Evolutionary conservation across 2,329 filamentous ascomycete genomes (phyloP).

Genomic region (Curvularia sp.): DNA sequence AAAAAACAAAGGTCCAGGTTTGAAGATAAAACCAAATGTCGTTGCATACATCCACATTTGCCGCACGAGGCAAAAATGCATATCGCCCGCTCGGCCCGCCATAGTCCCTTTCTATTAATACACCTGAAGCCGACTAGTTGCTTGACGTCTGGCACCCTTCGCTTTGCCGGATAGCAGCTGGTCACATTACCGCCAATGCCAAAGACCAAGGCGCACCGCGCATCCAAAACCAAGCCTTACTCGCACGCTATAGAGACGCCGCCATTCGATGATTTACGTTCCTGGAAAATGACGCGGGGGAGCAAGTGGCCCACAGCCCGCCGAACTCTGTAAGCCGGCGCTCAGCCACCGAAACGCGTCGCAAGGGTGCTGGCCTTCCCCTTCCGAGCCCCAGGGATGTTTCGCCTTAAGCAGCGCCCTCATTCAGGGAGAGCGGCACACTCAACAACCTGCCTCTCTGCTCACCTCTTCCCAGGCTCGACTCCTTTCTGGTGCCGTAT

Average conservation of each 20-base stretch:
- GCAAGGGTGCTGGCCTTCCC: slow-evolving; percentile 18
- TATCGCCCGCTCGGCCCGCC: background rate
- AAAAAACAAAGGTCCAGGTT: background rate
- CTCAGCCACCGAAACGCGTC: slow-evolving; percentile 20
- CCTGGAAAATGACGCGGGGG: slow-evolving; percentile 5
- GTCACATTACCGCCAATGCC: background rate
- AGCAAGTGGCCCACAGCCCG: background rate
- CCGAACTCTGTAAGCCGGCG: slow-evolving; percentile 9
- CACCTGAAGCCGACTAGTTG: background rate
- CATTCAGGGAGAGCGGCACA: slow-evolving; percentile 13
- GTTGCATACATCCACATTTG: background rate
- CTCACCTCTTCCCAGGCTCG: background rate
- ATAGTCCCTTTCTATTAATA: background rate
- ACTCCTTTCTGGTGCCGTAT: slow-evolving; percentile 5
- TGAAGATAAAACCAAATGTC: background rate
- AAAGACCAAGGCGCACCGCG: background rate
- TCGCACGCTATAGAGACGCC: background rate
- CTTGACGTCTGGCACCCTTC: too few species aligned
- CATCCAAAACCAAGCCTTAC: background rate
- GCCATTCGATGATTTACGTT: background rate
- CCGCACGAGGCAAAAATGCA: background rate
- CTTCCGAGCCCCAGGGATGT: slow-evolving; percentile 18
- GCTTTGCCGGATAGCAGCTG: too few species aligned
- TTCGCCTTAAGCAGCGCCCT: slow-evolving; percentile 14
- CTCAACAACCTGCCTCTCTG: slow-evolving; percentile 1